Evolutionary conservation across 208 protist species (phyloP).

Genomic region (Trypanosoma congolense): DNA sequence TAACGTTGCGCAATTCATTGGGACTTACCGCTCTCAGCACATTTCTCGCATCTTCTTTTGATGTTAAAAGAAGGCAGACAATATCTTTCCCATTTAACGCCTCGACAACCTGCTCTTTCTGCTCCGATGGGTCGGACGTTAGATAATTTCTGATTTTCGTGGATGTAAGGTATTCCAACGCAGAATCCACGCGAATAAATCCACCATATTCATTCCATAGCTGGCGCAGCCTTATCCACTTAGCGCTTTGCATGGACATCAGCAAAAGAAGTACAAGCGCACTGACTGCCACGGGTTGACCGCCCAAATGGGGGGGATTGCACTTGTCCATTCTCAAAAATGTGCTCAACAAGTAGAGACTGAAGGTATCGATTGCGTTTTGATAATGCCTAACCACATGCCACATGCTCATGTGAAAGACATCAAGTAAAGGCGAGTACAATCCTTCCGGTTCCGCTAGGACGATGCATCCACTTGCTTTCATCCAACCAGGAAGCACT

Average conservation of each 20-base stretch:
- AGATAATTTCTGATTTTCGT: neutral
- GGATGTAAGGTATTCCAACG: slow-evolving; percentile 17
- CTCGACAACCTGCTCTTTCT: slow-evolving; percentile 8
- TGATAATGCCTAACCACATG: slow-evolving; percentile 42
- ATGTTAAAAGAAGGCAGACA: neutral
- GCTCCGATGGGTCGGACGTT: neutral
- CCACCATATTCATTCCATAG: slow-evolving; percentile 53
- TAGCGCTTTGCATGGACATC: slow-evolving; percentile 36
- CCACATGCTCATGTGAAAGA: slow-evolving; percentile 55
- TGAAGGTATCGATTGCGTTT: slow-evolving; percentile 21
- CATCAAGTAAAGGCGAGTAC: slow-evolving; percentile 15
- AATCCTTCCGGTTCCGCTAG: neutral
- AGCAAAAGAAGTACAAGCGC: slow-evolving; percentile 59
- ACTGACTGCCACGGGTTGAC: slow-evolving; percentile 7
- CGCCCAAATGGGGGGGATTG: too few species aligned
- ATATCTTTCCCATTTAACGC: slow-evolving; percentile 8
- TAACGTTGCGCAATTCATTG: slow-evolving; percentile 13
- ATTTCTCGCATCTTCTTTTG: neutral
- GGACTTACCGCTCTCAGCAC: slow-evolving; percentile 10
- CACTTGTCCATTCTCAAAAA: slow-evolving; percentile 4
- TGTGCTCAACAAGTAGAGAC: slow-evolving; percentile 30
- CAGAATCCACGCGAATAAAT: slow-evolving; percentile 38
- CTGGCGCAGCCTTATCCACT: slow-evolving; percentile 30
- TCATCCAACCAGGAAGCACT: too few species aligned
- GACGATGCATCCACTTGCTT: neutral